Conservation (phyloP, 2,329 filamentous ascomycete genomes). For the Cytospora chrysosperma region DNA sequence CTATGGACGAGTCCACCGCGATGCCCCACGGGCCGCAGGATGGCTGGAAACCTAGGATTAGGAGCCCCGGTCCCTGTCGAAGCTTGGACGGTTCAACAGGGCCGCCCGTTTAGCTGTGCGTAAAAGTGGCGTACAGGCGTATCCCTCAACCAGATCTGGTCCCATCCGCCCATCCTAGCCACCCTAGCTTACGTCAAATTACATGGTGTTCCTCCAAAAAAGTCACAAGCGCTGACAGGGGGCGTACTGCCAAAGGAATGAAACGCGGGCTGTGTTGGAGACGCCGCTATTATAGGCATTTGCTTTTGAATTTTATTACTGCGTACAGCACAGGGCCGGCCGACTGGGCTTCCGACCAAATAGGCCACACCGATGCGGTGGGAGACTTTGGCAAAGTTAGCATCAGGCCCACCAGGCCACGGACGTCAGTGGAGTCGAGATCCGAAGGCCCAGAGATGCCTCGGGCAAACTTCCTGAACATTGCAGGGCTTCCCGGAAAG, state of each 20-base stretch:
- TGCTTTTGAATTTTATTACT: background rate
- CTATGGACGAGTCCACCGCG: background rate
- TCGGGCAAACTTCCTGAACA: background rate
- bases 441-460: slow-evolving; percentile 9
- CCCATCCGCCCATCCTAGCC: background rate
- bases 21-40: slow-evolving; percentile 24
- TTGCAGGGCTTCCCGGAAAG: slow-evolving; percentile 1
- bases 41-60: slow-evolving; percentile 16
- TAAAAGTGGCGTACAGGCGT: slow-evolving; percentile 20
- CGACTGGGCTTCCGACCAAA: slow-evolving; percentile 2
- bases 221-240: slow-evolving; percentile 15
- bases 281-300: background rate
- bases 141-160: slow-evolving; percentile 13
- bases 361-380: slow-evolving; percentile 1
- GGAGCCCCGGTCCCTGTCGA: slow-evolving; percentile 16
- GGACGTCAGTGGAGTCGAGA: slow-evolving; percentile 11
- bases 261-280: slow-evolving; percentile 16
- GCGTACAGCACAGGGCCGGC: slow-evolving; percentile 1
- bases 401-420: slow-evolving; percentile 12
- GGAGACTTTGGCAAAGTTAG: slow-evolving; percentile 4
- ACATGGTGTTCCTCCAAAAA: background rate
- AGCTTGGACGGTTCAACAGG: slow-evolving; percentile 13
- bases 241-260: slow-evolving; percentile 6
- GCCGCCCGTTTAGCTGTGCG: slow-evolving; percentile 18
- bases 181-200: slow-evolving; percentile 12